Conservation (phyloP, 2,329 filamentous ascomycete genomes). For the Orbilia brochopaga region DNA sequence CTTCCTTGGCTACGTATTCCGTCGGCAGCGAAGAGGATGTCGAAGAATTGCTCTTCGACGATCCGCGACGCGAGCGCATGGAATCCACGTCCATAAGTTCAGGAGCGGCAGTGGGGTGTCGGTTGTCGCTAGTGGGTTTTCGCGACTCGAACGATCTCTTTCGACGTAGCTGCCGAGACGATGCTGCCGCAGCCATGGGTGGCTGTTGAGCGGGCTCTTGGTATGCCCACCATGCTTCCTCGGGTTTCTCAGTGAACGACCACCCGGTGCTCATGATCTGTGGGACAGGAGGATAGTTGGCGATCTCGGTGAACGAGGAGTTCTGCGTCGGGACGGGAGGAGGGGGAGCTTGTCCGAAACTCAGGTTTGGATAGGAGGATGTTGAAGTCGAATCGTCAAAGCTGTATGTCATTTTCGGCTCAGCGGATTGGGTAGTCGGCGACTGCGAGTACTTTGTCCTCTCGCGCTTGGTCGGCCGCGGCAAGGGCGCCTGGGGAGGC, state of each 20-base stretch:
- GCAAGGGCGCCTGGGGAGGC: conserved; percentile 32
- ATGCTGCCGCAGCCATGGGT: conserved; percentile 25
- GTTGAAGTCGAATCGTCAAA: conserved; percentile 51
- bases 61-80: conserved; percentile 47
- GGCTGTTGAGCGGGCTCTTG: conserved; percentile 32
- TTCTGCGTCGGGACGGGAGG: conserved; percentile 29
- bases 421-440: conserved; percentile 23
- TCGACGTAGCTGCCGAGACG: conserved; percentile 33
- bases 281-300: conserved; percentile 44
- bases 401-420: conserved; percentile 46
- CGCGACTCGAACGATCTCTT: conserved; percentile 43
- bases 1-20: conserved; percentile 28
- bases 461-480: conserved; percentile 39
- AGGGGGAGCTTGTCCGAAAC: conserved; percentile 48
- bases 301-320: conserved; percentile 44
- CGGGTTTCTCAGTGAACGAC: conserved; percentile 39
- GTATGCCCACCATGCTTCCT: conserved; percentile 43
- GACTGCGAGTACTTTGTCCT: conserved; percentile 49
- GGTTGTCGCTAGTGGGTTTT: conserved; percentile 29
- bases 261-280: conserved; percentile 47
- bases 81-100: conserved; percentile 48
- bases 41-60: conserved; percentile 36
- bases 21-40: conserved; percentile 29
- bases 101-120: conserved; percentile 20
- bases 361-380: conserved; percentile 41